Base-by-base conservation (phyloP, 192 early-diverging fungal genomes). In the Dissophora globulifera region DNA sequence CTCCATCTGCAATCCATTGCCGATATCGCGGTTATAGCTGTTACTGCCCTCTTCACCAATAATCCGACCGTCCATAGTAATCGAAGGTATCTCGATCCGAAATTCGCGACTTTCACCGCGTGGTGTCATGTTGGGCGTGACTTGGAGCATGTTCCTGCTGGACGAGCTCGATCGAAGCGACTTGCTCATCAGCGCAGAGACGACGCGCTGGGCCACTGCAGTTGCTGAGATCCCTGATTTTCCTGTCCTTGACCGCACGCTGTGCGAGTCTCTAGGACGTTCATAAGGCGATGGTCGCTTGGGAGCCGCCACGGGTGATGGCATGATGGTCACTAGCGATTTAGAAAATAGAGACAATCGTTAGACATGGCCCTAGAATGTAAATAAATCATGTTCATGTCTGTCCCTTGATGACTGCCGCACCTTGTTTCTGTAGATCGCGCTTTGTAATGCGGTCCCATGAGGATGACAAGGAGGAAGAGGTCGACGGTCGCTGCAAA, bases 371-470 rank as follows among this genome's bases (percentile, higher is more conserved):
- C n/a, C n/a, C n/a, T n/a, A n/a, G n/a, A n/a, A n/a, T n/a, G n/a
- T n/a, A 27, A 4, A 8, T 40, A n/a, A 6, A 25, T n/a, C 19
- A 20, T 45, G 33, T 2, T 8, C n/a, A n/a, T n/a, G n/a, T n/a
- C n/a, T n/a, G n/a, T n/a, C n/a, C n/a, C n/a, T n/a, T n/a, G n/a
- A n/a, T n/a, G n/a, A n/a, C n/a, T n/a, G n/a, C n/a, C n/a, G n/a
- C 58, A 74, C 69, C 69, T 64, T 55, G 32, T 31, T 74, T 74
- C 23, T 74, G 31, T 2, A 74, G 48, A 22, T 74, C 69, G 6
- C 41, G 54, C 38, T 47, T 63, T 40, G 54, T 74, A 49, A 74
- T 58, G 15, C 41, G 60, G 2, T 74, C 69, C 69, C 69, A 74
- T 11, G 69, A 64, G 6, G 69, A 74, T 23, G 69, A 74, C 30